These are phyloP conservation scores for Phascolomyces articulosus DNA, from an alignment of 371 early-diverging fungal genomes.

Conservation along the genomic window DNA sequence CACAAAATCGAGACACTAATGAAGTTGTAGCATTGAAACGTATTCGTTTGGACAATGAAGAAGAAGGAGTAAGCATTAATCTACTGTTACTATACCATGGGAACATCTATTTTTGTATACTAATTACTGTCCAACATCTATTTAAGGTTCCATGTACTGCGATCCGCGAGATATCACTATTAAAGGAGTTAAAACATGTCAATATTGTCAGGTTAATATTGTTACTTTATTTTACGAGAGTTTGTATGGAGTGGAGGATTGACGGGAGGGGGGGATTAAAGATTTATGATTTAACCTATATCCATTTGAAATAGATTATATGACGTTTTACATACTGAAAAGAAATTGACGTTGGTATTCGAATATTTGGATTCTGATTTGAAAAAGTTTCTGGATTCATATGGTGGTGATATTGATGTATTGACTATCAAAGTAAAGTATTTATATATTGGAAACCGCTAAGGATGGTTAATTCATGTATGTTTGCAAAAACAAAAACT, in stretches of 20 bases:
- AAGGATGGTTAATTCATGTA: background rate
- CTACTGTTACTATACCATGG: background rate
- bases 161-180: constrained; percentile 97
- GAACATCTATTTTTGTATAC: background rate
- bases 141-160: constrained; percentile 92
- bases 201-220: constrained; percentile 87
- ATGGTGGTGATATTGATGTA: constrained; percentile 81
- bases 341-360: constrained; percentile 92
- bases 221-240: no score
- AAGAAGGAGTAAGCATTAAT: constrained; percentile 75
- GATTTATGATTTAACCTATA: background rate
- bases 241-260: no score
- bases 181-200: constrained; percentile 93
- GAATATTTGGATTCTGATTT: constrained; percentile 96
- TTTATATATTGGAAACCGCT: background rate
- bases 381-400: constrained; percentile 87
- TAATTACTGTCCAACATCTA: constrained; percentile 4
- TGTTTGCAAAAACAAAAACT: background rate
- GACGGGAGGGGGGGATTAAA: no score
- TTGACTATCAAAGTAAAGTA: constrained; percentile 70
- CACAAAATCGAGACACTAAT: constrained; percentile 89
- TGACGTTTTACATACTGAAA: constrained; percentile 96
- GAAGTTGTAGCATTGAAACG: constrained; percentile 98
- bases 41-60: constrained; percentile 95
- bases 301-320: constrained; percentile 60